Evolutionary conservation across 2,329 filamentous ascomycete species (phyloP), one percentile per base, ranked within the genome.

Genomic region (Albifimbria verrucaria): DNA sequence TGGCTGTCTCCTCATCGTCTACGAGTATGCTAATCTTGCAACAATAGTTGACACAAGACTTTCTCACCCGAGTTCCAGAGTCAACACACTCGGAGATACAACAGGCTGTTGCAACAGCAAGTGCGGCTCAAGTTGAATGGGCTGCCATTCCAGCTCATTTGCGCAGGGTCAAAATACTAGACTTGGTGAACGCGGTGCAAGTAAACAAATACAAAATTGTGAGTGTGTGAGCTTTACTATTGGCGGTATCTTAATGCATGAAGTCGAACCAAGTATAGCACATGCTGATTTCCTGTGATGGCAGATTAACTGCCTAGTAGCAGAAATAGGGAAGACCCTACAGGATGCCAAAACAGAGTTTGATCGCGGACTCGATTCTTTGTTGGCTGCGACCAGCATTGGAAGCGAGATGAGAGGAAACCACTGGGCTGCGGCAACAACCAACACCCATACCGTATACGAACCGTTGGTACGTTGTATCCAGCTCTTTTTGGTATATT

Each of bases 1-100:
- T 25, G 36, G n/a, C n/a, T n/a, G 17, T n/a, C 4, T 44, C 11
- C 47, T 39, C 15, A 6, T 15, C 17, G 15, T 17, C 36, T 4
- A 11, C 4, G 2, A 4, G 15, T 44, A 20, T 15, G 11, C 44
- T 46, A 49, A 52, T 41, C 15, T 12, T 18, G 6, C 32, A 15
- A 39, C 15, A 12, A 18, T 18, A 55, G 49, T 54, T 57, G 21
- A 55, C 57, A 22, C 57, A 60, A 42, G 45, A 25, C 2, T 55
- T 61, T 43, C 32, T 61, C 3, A 61, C 60, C n/a, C 44, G 60
- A n/a, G 57, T 62, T n/a, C 60, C 60, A 4, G 59, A 63, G n/a
- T 60, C 58, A 3, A 62, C 57, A 7, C 28, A 18, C 3, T 41
- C 55, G 15, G 59, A 63, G 23, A 52, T 60, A 1, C 51, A 57